Conservation (phyloP, 192 early-diverging fungal genomes). For the Lunasporangiospora selenospora region DNA sequence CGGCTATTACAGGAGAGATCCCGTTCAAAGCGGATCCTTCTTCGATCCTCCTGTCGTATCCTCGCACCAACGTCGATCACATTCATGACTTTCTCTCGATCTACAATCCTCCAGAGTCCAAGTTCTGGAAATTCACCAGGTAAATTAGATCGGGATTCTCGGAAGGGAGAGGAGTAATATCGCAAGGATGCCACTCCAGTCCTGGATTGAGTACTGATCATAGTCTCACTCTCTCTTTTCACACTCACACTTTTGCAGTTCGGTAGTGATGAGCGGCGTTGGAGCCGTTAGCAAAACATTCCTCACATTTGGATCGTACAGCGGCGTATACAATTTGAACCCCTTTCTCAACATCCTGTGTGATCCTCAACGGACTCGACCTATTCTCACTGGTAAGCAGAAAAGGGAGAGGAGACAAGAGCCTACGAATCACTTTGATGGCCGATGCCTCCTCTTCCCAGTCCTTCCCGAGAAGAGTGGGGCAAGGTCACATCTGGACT, state of each 20-base stretch:
- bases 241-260: too few relatives aligned
- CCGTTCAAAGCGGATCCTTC: slow-evolving; percentile 30
- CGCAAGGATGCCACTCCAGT: too few relatives aligned
- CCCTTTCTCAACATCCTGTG: slow-evolving; percentile 63
- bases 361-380: slow-evolving; percentile 58
- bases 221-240: too few relatives aligned
- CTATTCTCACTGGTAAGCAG: slow-evolving; percentile 67
- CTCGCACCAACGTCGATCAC: slow-evolving; percentile 28
- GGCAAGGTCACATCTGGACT: neutral
- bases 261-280: slow-evolving; percentile 41
- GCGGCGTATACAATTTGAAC: slow-evolving; percentile 61
- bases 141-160: slow-evolving; percentile 1
- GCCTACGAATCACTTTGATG: neutral
- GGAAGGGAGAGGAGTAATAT: too few relatives aligned
- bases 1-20: slow-evolving; percentile 1
- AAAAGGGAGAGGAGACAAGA: neutral
- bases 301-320: slow-evolving; percentile 44
- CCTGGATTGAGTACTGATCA: too few relatives aligned
- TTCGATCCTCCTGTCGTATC: slow-evolving; percentile 27
- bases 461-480: neutral
- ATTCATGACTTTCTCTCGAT: slow-evolving; percentile 42
- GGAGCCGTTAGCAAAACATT: slow-evolving; percentile 35
- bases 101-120: slow-evolving; percentile 33
- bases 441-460: neutral
- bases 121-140: slow-evolving; percentile 26